Percentiles rank a stretch among this genome's conserved stretches.
Conservation (phyloP, 139 green algal species). For the Marvania coccoides region DNA sequence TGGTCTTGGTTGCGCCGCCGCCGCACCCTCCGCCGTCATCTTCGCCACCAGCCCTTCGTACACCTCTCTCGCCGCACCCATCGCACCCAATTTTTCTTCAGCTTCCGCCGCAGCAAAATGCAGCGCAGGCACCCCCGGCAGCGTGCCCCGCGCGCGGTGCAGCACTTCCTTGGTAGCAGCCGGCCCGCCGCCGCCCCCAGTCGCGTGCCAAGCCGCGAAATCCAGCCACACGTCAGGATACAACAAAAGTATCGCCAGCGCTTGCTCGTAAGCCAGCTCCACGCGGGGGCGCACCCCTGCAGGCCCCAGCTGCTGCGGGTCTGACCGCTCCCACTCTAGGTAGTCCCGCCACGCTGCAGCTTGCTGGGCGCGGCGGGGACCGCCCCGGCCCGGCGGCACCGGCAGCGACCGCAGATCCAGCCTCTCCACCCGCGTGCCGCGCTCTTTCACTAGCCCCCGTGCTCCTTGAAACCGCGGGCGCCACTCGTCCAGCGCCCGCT, state of each 20-base stretch:
- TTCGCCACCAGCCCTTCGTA: conserved; percentile 38
- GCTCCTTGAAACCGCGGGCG: conserved; percentile 58
- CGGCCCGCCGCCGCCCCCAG: conserved; percentile 1
- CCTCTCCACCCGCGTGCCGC: conserved; percentile 31
- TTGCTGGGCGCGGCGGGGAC: conserved; percentile 27
- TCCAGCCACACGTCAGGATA: conserved; percentile 59
- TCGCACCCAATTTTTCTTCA: conserved; percentile 46
- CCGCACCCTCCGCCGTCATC: conserved; percentile 5
- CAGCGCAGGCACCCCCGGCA: conserved; percentile 62
- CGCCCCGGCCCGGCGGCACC: conserved; percentile 63
- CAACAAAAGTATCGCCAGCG: conserved; percentile 58
- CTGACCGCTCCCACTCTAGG: conserved; percentile 66
- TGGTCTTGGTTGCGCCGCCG: not conserved
- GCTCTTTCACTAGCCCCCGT: conserved; percentile 38
- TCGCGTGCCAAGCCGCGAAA: conserved; percentile 29
- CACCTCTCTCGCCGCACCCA: conserved; percentile 45
- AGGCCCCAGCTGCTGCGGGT: conserved; percentile 59
- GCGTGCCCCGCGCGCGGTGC: conserved; percentile 32
- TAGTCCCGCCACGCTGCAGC: conserved; percentile 54
- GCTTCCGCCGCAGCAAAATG: conserved; percentile 72
- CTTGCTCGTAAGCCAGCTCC: conserved; percentile 75
- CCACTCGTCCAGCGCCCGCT: conserved; percentile 72
- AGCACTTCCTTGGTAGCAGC: conserved; percentile 29
- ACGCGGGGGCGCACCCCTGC: conserved; percentile 41
- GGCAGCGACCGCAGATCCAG: conserved; percentile 46